Base-by-base conservation (phyloP, 345 rosid species). In the Dipteronia dyeriana region DNA sequence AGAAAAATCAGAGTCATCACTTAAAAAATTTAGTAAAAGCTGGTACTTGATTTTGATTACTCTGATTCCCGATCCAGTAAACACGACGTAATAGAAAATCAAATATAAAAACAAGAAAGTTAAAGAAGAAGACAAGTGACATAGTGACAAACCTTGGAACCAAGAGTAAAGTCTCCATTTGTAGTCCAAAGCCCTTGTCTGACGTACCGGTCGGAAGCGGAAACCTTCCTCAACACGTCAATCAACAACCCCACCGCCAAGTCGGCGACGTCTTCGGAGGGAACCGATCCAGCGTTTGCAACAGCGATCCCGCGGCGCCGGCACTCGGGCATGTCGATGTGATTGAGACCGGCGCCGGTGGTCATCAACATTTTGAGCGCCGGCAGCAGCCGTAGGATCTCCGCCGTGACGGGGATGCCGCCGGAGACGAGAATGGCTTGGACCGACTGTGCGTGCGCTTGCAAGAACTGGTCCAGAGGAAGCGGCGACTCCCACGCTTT, bases 61-160 rank as follows among this genome's bases (percentile, higher is more conserved):
- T 31, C 34, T 34, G 4, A 34, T 34, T 34, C 5, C 34, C 34
- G 34, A 31, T 31, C 0, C n/a, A 34, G 38, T 34, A 34, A 34
- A 34, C 38, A 34, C 38, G 6, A 0, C 38, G 0, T 31, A 29
- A 14, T 7, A 13, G 17, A 5, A 26, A 29, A 64, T 64, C n/a
- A 64, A 25, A 49, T 2, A 31, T 2, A n/a, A 54, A 54, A 49
- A 29, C 26, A 38, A 57, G 49, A 72, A 20, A 34, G 57, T 45
- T 10, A 62, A n/a, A 59, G 63, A 59, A 74, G 38, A 22, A 13
- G 39, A 41, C 17, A 41, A 43, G 41, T 16, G 38, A 22, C 13
- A 17, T n/a, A n/a, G n/a, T n/a, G n/a, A n/a, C n/a, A n/a, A n/a
- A 90, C 97, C 92, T 89, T 86, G n/a, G 26, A 57, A 0, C 89